Conservation (phyloP, 2,329 filamentous ascomycete genomes). For the Verticillium nubilum region DNA sequence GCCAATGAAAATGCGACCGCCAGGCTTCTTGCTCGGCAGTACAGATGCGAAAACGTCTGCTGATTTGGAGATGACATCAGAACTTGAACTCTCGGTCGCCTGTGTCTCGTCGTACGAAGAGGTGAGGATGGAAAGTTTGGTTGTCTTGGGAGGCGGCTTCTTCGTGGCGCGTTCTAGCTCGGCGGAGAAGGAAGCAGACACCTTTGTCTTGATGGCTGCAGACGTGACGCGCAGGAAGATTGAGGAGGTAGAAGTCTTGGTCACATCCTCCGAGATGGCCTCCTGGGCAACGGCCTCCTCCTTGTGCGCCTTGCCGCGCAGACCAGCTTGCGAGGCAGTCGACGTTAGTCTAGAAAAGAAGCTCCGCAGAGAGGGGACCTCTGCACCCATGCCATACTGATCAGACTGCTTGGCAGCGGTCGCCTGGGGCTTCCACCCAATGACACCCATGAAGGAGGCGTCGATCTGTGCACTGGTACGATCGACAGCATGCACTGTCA, state of each 20-base stretch:
- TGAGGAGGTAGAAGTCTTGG: slow-evolving; percentile 63
- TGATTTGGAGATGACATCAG: slow-evolving; percentile 46
- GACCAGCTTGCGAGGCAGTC: slow-evolving; percentile 40
- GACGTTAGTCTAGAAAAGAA: slow-evolving; percentile 78
- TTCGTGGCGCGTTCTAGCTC: slow-evolving; percentile 95
- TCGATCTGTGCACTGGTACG: slow-evolving; percentile 89
- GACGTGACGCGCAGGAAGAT: slow-evolving; percentile 89
- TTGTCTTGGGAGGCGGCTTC: slow-evolving; percentile 86
- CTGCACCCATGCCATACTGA: slow-evolving; percentile 41
- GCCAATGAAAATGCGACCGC: slow-evolving; percentile 90
- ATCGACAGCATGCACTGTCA: slow-evolving; percentile 78
- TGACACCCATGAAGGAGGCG: slow-evolving; percentile 79
- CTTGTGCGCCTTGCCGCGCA: slow-evolving; percentile 50
- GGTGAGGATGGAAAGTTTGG: slow-evolving; percentile 81
- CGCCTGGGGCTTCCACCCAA: slow-evolving; percentile 70
- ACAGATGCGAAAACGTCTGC: slow-evolving; percentile 86
- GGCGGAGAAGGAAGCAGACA: slow-evolving; percentile 65
- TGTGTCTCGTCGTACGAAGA: slow-evolving; percentile 81
- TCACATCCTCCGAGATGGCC: slow-evolving; percentile 64
- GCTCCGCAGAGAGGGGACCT: slow-evolving; percentile 61
- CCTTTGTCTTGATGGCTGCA: slow-evolving; percentile 72
- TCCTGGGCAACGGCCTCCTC: slow-evolving; percentile 61
- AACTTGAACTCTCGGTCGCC: slow-evolving; percentile 53
- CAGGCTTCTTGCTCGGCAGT: slow-evolving; percentile 73
- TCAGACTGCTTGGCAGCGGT: slow-evolving; percentile 38